These are phyloP conservation scores for Trametes villosa DNA, from an alignment of 768 basidiomycete genomes.

Conservation along the genomic window DNA sequence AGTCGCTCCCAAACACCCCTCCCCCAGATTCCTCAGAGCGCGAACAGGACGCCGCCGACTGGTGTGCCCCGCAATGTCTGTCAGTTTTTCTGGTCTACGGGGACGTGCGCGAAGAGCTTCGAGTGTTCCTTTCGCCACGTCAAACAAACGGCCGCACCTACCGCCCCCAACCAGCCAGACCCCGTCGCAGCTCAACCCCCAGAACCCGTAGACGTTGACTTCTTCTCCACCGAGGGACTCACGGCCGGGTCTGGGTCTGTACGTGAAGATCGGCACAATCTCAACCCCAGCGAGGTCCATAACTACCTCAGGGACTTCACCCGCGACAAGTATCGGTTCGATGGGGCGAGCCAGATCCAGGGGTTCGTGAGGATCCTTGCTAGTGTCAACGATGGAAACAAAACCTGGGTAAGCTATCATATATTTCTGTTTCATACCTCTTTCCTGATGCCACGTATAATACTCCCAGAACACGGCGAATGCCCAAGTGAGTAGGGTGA, in stretches of 20 bases:
- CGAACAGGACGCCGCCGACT: not conserved
- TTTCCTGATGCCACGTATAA: not conserved
- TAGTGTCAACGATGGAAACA: constrained; percentile 21
- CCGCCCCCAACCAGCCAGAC: not conserved
- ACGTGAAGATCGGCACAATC: constrained; percentile 8
- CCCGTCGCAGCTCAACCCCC: not conserved
- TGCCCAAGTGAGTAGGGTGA: constrained; percentile 52
- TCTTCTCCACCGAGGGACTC: constrained; percentile 13
- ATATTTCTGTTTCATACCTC: not conserved
- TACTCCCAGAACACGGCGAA: constrained; percentile 45
- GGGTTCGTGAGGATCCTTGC: constrained; percentile 39
- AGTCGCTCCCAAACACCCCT: constrained; percentile 7
- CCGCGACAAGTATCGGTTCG: constrained; percentile 48
- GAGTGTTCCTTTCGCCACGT: constrained; percentile 35
- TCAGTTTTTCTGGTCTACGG: constrained; percentile 33
- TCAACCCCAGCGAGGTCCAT: constrained; percentile 54
- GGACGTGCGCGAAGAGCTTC: constrained; percentile 30
- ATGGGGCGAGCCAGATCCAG: constrained; percentile 46
- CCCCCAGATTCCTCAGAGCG: not conserved
- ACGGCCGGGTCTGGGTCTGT: constrained; percentile 1
- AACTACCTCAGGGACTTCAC: constrained; percentile 49
- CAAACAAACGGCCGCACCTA: not conserved
- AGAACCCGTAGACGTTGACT: not conserved
- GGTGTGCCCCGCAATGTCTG: constrained; percentile 32
- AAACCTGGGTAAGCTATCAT: constrained; percentile 24